A percentile compares a stretch with the other conserved stretches of the same genome.
Evolutionary conservation across 306 rosid species (phyloP).

Genomic region (Malus domestica): DNA sequence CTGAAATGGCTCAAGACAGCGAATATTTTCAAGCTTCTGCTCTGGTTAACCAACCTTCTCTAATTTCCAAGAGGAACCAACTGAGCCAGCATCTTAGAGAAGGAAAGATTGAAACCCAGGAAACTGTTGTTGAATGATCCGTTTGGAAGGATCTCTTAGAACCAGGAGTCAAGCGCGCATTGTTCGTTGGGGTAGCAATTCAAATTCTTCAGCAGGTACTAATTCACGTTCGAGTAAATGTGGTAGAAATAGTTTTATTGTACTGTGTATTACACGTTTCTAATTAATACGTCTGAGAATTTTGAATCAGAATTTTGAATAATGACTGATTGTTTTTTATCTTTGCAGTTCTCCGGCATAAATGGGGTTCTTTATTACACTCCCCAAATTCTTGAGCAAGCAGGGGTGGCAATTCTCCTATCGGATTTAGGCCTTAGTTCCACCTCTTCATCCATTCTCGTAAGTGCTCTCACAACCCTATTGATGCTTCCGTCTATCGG

Average conservation of each 20-base stretch:
- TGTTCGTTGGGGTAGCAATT: slow-evolving; percentile 28
- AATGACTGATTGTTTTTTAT: background rate
- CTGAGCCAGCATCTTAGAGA: slow-evolving; percentile 13
- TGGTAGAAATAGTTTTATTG: background rate
- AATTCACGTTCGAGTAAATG: background rate
- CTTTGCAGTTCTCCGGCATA: slow-evolving; percentile 35
- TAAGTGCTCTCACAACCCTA: slow-evolving; percentile 35
- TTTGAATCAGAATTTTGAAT: background rate
- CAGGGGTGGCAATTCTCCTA: slow-evolving; percentile 35
- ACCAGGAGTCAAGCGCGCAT: slow-evolving; percentile 37
- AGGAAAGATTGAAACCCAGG: slow-evolving; percentile 19
- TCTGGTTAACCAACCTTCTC: slow-evolving; percentile 28
- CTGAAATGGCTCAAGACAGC: slow-evolving; percentile 7
- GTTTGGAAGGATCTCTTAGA: slow-evolving; percentile 31
- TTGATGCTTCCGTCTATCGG: slow-evolving; percentile 38
- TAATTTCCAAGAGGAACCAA: slow-evolving; percentile 2
- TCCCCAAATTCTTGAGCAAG: slow-evolving; percentile 39
- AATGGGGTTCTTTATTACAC: slow-evolving; percentile 41
- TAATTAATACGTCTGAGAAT: too few relatives aligned
- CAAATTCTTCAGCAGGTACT: slow-evolving; percentile 40
- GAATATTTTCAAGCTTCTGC: slow-evolving; percentile 35
- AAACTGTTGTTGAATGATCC: slow-evolving; percentile 21
- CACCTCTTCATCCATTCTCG: slow-evolving; percentile 32
- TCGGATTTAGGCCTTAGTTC: slow-evolving; percentile 28
- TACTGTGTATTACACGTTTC: too few relatives aligned